Evolutionary conservation across 116 monocot species (phyloP), one percentile per base, ranked within the genome.

Genomic region (Posidonia oceanica): DNA sequence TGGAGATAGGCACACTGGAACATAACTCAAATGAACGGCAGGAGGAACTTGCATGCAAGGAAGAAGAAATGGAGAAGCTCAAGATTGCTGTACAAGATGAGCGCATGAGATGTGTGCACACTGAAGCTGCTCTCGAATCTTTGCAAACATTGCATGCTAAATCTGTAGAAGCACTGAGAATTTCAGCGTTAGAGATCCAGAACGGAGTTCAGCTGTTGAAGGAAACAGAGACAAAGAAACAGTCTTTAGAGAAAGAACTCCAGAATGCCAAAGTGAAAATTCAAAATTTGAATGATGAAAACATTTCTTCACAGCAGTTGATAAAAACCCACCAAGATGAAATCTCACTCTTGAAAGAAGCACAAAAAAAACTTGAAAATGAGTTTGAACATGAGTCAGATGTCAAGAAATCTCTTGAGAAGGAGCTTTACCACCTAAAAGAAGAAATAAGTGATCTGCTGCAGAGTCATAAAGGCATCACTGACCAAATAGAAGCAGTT

Each of bases 251-350:
- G 44, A 77, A 82, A 39, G 80, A 88, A 74, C 41, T 80, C 4
- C 38, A 76, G 71, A 76, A 63, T 57, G 82, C 57, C 22, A 82
- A 75, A 36, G 75, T 78, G 54, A 78, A 97, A 75, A 87, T 80
- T 65, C 22, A 14, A 52, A 67, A 12, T 39, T 71, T 86, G 23
- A 78, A 75, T 61, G 71, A 75, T 15, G 65, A 85, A 61, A 69
- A 70, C 13, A 7, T 70, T 52, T 81, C 81, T 14, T 83, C 71
- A 40, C 37, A 63, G 4, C 59, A 66, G 18, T 61, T 63, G 64
- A 83, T 87, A 54, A 72, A 68, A 52, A 79, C 67, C 72, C 59
- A 87, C n/a, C 78, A 83, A 54, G 66, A 75, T 65, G 80, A 94
- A 44, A 75, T 80, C 42, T 77, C 51, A 48, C 63, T 57, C 14